phyloP scores from a whole-genome alignment of 176 grass and related monocot genomes.

The Juncus inflexus region DNA sequence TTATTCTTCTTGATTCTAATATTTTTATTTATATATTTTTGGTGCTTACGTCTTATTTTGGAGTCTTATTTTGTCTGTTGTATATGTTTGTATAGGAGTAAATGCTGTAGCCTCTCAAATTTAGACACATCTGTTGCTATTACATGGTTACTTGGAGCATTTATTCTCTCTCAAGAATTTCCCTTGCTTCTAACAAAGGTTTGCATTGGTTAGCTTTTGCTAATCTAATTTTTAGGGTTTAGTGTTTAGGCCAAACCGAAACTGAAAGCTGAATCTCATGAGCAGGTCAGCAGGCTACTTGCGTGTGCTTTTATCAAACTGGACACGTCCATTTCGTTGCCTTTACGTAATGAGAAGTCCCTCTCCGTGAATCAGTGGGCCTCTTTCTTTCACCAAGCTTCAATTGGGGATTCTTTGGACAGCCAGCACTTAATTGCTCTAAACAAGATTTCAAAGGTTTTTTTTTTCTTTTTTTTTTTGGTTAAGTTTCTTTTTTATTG shows the following conservation, averaged over 20 bases:
- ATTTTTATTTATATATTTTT: constrained; percentile 7
- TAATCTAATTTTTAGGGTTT: constrained; percentile 3
- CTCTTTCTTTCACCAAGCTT: not conserved
- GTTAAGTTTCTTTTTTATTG: no score
- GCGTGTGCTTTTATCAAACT: constrained; percentile 21
- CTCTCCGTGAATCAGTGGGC: not conserved
- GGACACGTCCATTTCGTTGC: constrained; percentile 27
- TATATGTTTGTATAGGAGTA: constrained; percentile 34
- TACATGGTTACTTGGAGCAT: constrained; percentile 23
- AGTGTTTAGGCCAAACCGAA: no score
- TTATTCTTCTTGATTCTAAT: not conserved
- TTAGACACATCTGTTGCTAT: constrained; percentile 42
- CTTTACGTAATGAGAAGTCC: not conserved
- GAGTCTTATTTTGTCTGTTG: constrained; percentile 9
- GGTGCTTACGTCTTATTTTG: not conserved
- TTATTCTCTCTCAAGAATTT: constrained; percentile 53
- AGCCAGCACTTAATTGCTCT: not conserved
- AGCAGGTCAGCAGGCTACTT: not conserved
- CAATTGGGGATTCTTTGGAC: not conserved
- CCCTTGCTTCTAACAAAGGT: constrained; percentile 26
- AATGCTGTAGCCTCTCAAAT: constrained; percentile 56
- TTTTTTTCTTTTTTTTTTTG: no score
- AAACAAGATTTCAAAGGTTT: constrained; percentile 36
- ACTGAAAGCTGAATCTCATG: no score
- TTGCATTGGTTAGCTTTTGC: no score